These are phyloP conservation scores for Eucalyptus caleyi DNA, from an alignment of 345 rosid species.

Conservation along the genomic window DNA sequence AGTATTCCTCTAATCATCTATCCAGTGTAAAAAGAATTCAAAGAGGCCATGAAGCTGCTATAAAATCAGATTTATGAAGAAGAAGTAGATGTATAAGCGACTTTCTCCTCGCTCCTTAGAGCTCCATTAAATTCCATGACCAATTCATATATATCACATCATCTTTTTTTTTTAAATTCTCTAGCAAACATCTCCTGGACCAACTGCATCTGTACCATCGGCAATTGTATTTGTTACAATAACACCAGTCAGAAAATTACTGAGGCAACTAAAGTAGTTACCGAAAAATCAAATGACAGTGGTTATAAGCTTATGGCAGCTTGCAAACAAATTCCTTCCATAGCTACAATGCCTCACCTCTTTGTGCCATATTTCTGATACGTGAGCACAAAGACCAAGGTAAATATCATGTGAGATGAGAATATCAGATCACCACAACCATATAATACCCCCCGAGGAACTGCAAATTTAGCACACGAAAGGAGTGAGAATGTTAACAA, in stretches of 20 bases:
- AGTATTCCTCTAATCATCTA: neutral
- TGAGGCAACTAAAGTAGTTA: neutral
- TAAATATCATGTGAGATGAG: conserved; percentile 98
- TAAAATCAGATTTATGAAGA: neutral
- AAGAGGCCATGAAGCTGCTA: neutral
- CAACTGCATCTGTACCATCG: neutral
- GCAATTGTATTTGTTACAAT: neutral
- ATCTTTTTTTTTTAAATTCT: neutral
- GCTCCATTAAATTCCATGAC: neutral
- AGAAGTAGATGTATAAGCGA: neutral
- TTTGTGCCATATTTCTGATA: conserved; percentile 91
- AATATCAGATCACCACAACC: conserved; percentile 99
- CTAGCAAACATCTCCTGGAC: neutral
- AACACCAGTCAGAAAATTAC: neutral
- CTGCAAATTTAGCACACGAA: conserved; percentile 25
- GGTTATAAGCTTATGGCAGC: neutral
- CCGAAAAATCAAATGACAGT: neutral
- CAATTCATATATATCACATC: neutral
- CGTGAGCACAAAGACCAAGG: conserved; percentile 80
- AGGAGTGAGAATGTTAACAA: neutral
- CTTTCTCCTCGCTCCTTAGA: neutral
- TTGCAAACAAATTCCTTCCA: neutral
- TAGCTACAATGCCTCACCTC: conserved; percentile 36
- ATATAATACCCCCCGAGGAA: conserved; percentile 79
- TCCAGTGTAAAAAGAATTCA: neutral